Evolutionary conservation across 768 basidiomycete species (phyloP), one percentile per base, ranked within the genome.

Genomic region (Calocera viscosa): DNA sequence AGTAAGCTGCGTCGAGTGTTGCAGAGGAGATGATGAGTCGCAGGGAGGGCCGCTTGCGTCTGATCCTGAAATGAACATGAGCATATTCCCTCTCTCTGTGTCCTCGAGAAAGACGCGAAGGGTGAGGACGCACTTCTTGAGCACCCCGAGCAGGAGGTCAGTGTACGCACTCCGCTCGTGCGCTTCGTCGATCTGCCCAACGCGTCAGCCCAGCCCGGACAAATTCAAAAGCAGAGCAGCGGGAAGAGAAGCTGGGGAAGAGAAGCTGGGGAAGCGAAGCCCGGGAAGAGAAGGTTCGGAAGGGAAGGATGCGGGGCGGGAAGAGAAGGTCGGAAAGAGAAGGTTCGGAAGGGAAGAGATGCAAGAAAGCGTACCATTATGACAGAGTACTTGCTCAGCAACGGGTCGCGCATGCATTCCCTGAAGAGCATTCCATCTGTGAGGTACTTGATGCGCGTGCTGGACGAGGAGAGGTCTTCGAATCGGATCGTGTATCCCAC

Each of bases 361-460:
- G n/a, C n/a, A n/a, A n/a, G n/a, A n/a, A 26, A 67, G 75, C 81
- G 63, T 70, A 89, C 93, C 94, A 99, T 98, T 68, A 98, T 89
- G 11, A 94, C 92, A 72, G 92, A 95, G 73, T 94, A 97, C 28
- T 88, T 86, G 74, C 88, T 91, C 64, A 99, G 81, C 32, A 97
- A 76, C 19, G 96, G 96, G 73, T 99, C 95, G 39, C 94, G 80
- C 72, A 97, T 82, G 26, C 88, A 88, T 70, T 97, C 94, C 68
- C 94, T 85, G 75, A 98, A 97, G 39, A 99, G 85, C 87, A 98
- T 94, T 49, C 96, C 96, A 75, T 99, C 96, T 34, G 96, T 99
- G 84, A 98, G 83, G 76, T 98, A 99, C 43, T 93, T 82, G 75
- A 99, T 91, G 30, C 91, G 83, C 1, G 96, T 98, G 65, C 84